Evolutionary conservation across 2,329 filamentous ascomycete species (phyloP), one percentile per base, ranked within the genome.

Genomic region (Sphaerulina populicola): DNA sequence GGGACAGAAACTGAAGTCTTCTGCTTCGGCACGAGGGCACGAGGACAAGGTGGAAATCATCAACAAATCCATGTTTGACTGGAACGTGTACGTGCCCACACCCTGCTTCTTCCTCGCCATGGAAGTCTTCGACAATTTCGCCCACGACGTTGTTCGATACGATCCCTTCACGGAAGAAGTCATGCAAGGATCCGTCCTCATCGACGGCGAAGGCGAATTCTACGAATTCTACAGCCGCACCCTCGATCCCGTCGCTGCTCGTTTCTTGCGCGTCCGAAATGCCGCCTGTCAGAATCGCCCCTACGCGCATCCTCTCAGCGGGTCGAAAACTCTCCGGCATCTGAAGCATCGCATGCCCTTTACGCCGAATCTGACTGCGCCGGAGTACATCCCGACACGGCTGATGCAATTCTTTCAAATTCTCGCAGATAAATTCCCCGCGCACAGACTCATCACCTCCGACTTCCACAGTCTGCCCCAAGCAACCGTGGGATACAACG

Each of bases 41-140:
- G 72, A 77, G 2, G 83, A 83, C 65, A 91, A 89, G 64, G 89
- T 97, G 50, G 87, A 95, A 62, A 95, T 98, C 67, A 83, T 97
- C 71, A 96, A 97, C 72, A 81, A 82, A 61, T 94, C 87, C 64
- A 86, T 98, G 66, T 97, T 98, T 66, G 88, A 95, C 69, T 98
- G 93, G 91, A 75, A 85, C 58, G 80, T 80, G 42, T 87, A 86
- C 59, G 87, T 96, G n/a, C 85, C 88, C 7, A 86, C 85, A 2
- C 93, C 91, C 0, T 97, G 93, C 74, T 98, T 94, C 76, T 97
- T 98, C 75, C 80, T 98, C 38, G 93, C 91, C 40, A 85, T 98
- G 71, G 93, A 98, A 71, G 93, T 98, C 59, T 95, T 96, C 65
- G 93, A 98, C 74, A 98, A 98, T 72, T 97, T 98, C 67, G 83